Conservation (phyloP, 2,329 filamentous ascomycete genomes). For the Exophiala aquamarina region DNA sequence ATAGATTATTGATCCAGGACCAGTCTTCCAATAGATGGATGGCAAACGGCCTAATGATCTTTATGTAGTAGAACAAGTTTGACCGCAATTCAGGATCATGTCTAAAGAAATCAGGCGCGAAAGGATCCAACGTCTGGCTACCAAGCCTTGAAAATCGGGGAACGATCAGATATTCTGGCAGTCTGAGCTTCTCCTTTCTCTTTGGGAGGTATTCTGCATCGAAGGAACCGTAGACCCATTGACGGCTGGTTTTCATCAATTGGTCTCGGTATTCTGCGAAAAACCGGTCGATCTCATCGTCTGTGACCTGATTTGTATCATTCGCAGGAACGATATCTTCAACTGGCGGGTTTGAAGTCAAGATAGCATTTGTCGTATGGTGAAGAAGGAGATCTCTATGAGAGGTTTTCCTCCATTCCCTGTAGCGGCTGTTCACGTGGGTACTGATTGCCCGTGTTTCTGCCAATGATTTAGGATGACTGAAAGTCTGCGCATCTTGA, state of each 20-base stretch:
- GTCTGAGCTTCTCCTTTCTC: neutral
- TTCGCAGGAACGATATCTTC: neutral
- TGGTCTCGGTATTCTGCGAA: too few relatives aligned
- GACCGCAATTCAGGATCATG: slow-evolving; percentile 14
- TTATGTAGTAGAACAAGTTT: slow-evolving; percentile 20
- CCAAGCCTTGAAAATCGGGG: neutral
- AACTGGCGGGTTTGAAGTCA: slow-evolving; percentile 2
- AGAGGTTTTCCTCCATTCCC: slow-evolving; percentile 14
- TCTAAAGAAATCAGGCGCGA: slow-evolving; percentile 2
- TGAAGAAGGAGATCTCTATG: slow-evolving; percentile 10
- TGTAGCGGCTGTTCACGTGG: slow-evolving; percentile 13
- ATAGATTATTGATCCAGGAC: slow-evolving; percentile 19
- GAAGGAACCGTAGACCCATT: too few relatives aligned
- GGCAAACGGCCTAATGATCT: slow-evolving; percentile 18
- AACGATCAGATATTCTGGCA: neutral
- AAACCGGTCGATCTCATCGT: neutral
- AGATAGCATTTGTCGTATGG: slow-evolving; percentile 15
- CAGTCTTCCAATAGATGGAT: slow-evolving; percentile 14
- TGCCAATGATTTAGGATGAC: neutral
- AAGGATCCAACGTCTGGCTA: slow-evolving; percentile 14
- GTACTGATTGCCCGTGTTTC: slow-evolving; percentile 12
- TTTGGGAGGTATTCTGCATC: neutral
- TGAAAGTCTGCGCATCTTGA: slow-evolving; percentile 7
- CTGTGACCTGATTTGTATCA: neutral
- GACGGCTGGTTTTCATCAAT: too few relatives aligned